phyloP scores from a whole-genome alignment of 768 basidiomycete genomes.

The Pisolithus microcarpus region DNA sequence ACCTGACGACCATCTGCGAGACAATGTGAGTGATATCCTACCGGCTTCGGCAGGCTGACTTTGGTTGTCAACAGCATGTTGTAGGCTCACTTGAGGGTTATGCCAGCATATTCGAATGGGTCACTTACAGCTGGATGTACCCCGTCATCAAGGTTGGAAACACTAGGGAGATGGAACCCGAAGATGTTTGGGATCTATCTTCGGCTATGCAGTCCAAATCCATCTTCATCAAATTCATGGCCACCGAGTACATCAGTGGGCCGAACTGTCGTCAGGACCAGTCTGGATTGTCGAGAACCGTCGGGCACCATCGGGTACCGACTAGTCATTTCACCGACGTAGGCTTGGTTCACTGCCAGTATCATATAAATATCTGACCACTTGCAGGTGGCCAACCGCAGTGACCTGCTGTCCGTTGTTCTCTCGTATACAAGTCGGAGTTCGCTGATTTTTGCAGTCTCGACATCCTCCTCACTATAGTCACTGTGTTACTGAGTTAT shows the following conservation, averaged over 20 bases:
- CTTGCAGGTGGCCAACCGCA: slow-evolving; percentile 31
- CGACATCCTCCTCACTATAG: slow-evolving; percentile 37
- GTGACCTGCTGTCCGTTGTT: slow-evolving; percentile 26
- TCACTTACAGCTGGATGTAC: slow-evolving; percentile 16
- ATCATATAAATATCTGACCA: too few species aligned
- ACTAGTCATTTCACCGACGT: too few species aligned
- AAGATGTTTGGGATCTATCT: slow-evolving; percentile 21
- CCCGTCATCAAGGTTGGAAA: slow-evolving; percentile 33
- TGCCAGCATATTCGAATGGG: slow-evolving; percentile 18
- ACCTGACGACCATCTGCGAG: slow-evolving; percentile 38
- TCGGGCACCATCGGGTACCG: too few species aligned
- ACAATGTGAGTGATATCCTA: slow-evolving; percentile 44
- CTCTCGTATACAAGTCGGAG: too few species aligned
- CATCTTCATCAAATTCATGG: slow-evolving; percentile 33
- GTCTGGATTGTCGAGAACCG: too few species aligned
- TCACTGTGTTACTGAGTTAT: slow-evolving; percentile 42
- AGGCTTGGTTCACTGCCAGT: too few species aligned
- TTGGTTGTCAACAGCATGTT: slow-evolving; percentile 33
- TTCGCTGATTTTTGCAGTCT: slow-evolving; percentile 9
- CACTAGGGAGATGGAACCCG: slow-evolving; percentile 19
- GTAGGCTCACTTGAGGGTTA: slow-evolving; percentile 37
- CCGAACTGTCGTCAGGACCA: too few species aligned
- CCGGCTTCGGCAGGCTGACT: background rate
- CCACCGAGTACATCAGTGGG: slow-evolving; percentile 7
- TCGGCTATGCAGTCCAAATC: slow-evolving; percentile 16